Evolutionary conservation across 495 filamentous ascomycete genomes (phyloP), one percentile per base, ranked within the genome.

Genomic region (Tuber aestivum): DNA sequence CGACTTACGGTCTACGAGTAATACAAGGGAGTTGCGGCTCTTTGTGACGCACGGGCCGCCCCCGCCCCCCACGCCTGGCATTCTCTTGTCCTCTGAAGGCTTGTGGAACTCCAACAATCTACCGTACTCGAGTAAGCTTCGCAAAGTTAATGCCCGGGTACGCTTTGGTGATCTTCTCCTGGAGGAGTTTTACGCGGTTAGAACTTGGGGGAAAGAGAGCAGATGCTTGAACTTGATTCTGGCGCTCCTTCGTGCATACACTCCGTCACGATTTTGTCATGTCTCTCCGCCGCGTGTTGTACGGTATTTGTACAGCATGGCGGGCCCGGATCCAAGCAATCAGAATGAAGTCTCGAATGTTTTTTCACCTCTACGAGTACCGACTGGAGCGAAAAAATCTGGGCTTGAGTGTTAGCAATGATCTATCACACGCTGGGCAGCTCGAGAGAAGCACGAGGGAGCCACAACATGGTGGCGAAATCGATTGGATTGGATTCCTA

Each of bases 371-470:
- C 56, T 40, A 75, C 70, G 44, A n/a, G n/a, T n/a, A n/a, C n/a
- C n/a, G 61, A 32, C 65, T 72, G 20, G n/a, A 38, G 70, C 27
- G 18, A 32, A 76, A 71, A n/a, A 32, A 69, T 18, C 27, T 35
- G 12, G 18, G 56, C 20, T 76, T 69, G 69, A 41, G 27, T 72
- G 73, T 70, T 77, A 37, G 41, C 71, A 41, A 71, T 74, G 69
- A 70, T 78, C 74, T 79, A 78, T 79, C 78, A 79, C 77, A 79
- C 79, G 78, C n/a, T 32, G 50, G 50, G 23, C n/a, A 61, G 56
- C 27, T 21, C 27, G 20, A 70, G 70, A 75, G 72, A 20, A 42
- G 42, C 65, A 56, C 38, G 76, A 41, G 48, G 48, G 70, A 72
- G 72, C 40, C 40, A 61, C 48, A 79, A 27, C 72, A 70, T 75